phyloP scores from a whole-genome alignment of 257 asterid genomes.

The Penstemon newberryi region DNA sequence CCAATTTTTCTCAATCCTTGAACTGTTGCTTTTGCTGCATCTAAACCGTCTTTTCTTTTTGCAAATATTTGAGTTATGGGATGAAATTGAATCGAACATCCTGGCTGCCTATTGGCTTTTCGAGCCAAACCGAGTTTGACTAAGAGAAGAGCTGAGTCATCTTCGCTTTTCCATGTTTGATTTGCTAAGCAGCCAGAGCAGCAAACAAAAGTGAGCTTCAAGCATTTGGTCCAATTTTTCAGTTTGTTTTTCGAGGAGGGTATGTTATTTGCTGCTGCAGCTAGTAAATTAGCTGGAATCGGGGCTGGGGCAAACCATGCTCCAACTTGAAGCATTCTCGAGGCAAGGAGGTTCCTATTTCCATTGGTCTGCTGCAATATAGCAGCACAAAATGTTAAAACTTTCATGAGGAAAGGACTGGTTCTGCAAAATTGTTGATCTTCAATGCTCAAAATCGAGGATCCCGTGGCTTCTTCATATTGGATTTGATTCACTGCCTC shows the following conservation, averaged over 20 bases:
- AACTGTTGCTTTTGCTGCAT: slow-evolving; percentile 59
- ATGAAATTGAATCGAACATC: slow-evolving; percentile 81
- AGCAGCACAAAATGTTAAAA: slow-evolving; percentile 46
- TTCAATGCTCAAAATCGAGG: slow-evolving; percentile 36
- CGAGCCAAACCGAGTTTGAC: slow-evolving; percentile 72
- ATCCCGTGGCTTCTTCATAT: slow-evolving; percentile 39
- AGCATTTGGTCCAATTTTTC: slow-evolving; percentile 53
- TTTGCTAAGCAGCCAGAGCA: slow-evolving; percentile 47
- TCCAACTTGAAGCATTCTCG: slow-evolving; percentile 75
- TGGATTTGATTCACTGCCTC: slow-evolving; percentile 61
- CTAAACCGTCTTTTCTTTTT: slow-evolving; percentile 45
- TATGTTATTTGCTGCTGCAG: slow-evolving; percentile 61
- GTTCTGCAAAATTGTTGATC: slow-evolving; percentile 59
- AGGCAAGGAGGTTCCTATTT: slow-evolving; percentile 42
- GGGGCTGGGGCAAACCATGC: slow-evolving; percentile 89
- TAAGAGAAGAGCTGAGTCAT: slow-evolving; percentile 64
- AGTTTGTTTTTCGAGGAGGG: slow-evolving; percentile 48
- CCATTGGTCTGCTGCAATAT: slow-evolving; percentile 50
- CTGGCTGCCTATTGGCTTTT: slow-evolving; percentile 52
- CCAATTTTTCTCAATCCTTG: slow-evolving; percentile 59
- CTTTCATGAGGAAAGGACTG: slow-evolving; percentile 60
- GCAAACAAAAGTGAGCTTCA: slow-evolving; percentile 46
- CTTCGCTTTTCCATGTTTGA: slow-evolving; percentile 71
- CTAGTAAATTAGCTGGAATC: slow-evolving; percentile 52
- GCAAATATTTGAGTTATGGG: slow-evolving; percentile 63